Conservation (phyloP, 2,329 filamentous ascomycete genomes). For the Fusarium chlamydosporum region DNA sequence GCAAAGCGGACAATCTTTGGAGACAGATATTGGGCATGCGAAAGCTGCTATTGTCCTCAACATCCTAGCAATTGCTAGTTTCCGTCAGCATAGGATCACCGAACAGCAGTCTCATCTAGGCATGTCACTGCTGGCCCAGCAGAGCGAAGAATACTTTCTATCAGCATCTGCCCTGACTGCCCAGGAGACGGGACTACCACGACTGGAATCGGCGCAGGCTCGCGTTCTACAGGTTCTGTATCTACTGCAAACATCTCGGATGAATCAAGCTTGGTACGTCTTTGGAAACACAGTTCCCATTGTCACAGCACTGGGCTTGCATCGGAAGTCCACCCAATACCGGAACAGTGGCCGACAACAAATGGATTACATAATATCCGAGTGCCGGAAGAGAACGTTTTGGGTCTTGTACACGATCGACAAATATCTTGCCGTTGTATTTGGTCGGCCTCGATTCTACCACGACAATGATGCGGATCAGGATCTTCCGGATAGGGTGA, state of each 20-base stretch:
- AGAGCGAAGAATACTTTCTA: slow-evolving; percentile 59
- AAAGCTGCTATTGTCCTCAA: slow-evolving; percentile 64
- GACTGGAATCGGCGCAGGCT: slow-evolving; percentile 70
- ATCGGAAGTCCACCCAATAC: slow-evolving; percentile 47
- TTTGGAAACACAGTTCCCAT: slow-evolving; percentile 71
- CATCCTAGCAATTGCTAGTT: slow-evolving; percentile 62
- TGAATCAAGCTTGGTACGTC: slow-evolving; percentile 72
- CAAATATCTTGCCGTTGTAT: slow-evolving; percentile 73
- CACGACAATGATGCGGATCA: slow-evolving; percentile 76
- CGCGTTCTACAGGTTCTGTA: slow-evolving; percentile 71
- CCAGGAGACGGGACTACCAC: slow-evolving; percentile 66
- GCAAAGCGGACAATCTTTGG: slow-evolving; percentile 55
- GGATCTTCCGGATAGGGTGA: slow-evolving; percentile 67
- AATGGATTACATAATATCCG: slow-evolving; percentile 61
- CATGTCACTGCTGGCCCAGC: slow-evolving; percentile 13
- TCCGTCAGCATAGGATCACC: slow-evolving; percentile 37
- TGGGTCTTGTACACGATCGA: slow-evolving; percentile 75
- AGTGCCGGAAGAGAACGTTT: slow-evolving; percentile 70
- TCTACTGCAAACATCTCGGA: slow-evolving; percentile 69
- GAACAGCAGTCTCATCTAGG: slow-evolving; percentile 5
- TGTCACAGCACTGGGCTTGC: slow-evolving; percentile 60
- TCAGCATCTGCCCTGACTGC: slow-evolving; percentile 58
- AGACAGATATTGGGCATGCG: slow-evolving; percentile 58
- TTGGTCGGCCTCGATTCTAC: slow-evolving; percentile 71
- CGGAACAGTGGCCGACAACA: slow-evolving; percentile 33